phyloP scores from a whole-genome alignment of 495 filamentous ascomycete species.

The Glutinoglossum americanum region DNA sequence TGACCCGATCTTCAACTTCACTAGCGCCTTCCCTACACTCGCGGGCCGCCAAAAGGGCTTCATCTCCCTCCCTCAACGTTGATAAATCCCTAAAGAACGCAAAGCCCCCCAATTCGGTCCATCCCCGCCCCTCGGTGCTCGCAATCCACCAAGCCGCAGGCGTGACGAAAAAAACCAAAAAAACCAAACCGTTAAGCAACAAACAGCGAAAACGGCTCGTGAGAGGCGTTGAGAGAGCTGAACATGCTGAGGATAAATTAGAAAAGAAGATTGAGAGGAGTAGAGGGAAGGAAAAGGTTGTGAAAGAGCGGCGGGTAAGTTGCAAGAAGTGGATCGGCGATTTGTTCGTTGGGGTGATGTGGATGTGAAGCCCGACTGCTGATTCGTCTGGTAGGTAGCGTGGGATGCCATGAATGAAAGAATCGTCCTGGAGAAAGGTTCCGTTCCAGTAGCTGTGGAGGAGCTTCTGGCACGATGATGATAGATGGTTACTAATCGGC shows the following conservation, averaged over 20 bases:
- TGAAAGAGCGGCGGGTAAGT: conserved; percentile 27
- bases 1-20: neutral
- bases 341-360: neutral
- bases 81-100: conserved; percentile 53
- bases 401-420: conserved; percentile 14
- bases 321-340: neutral
- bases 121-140: conserved; percentile 33
- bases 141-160: conserved; percentile 37
- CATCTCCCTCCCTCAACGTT: conserved; percentile 45
- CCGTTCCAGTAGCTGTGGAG: conserved; percentile 4
- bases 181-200: conserved; percentile 37
- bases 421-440: neutral
- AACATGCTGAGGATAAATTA: conserved; percentile 43
- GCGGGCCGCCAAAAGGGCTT: conserved; percentile 49
- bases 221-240: conserved; percentile 53
- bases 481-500: neutral
- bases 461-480: neutral
- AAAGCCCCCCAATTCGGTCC: conserved; percentile 27
- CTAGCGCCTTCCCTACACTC: conserved; percentile 36
- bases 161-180: conserved; percentile 41
- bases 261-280: conserved; percentile 50
- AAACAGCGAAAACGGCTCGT: conserved; percentile 46
- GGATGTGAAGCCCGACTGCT: neutral
- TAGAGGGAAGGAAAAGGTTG: conserved; percentile 32
- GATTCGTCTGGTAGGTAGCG: conserved; percentile 3